Conservation (phyloP, 371 early-diverging fungal genomes). For the Actinomortierella ambigua region DNA sequence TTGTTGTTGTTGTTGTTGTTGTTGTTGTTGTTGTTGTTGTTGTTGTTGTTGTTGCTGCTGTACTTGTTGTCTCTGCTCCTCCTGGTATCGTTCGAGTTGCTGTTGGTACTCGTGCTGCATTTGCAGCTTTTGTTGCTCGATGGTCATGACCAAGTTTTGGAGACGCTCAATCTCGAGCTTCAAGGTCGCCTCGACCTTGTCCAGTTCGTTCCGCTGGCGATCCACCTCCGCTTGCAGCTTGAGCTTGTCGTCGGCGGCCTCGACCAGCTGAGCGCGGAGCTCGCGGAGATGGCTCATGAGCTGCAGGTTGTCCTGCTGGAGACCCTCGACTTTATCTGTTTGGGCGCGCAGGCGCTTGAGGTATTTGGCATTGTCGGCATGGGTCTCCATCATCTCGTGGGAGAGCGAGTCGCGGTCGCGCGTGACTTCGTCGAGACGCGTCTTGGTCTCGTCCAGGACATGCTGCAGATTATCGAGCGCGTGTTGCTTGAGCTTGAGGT, state of each 20-base stretch:
- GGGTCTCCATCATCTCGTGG: constrained; percentile 27
- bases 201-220: constrained; percentile 16
- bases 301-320: constrained; percentile 35
- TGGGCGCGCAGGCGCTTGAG: constrained; percentile 22
- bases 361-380: constrained; percentile 34
- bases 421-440: constrained; percentile 22
- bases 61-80: constrained; percentile 21
- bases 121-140: constrained; percentile 26
- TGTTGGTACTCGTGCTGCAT: constrained; percentile 16
- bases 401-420: constrained; percentile 36
- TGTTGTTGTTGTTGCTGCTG: constrained; percentile 9
- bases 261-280: constrained; percentile 15
- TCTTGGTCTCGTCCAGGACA: constrained; percentile 6
- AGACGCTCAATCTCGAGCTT: constrained; percentile 25
- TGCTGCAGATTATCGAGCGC: constrained; percentile 2
- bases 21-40: constrained; percentile 14
- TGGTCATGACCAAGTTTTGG: constrained; percentile 26
- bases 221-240: constrained; percentile 9
- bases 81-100: constrained; percentile 15
- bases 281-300: constrained; percentile 31
- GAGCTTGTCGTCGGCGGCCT: constrained; percentile 9
- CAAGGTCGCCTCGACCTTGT: constrained; percentile 16
- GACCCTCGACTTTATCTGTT: constrained; percentile 15
- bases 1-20: constrained; percentile 10
- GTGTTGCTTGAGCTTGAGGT: constrained; percentile 14